Evolutionary conservation across 1,284 basidiomycete species (phyloP).

Genomic region (Exobasidium cylindrosporum): DNA sequence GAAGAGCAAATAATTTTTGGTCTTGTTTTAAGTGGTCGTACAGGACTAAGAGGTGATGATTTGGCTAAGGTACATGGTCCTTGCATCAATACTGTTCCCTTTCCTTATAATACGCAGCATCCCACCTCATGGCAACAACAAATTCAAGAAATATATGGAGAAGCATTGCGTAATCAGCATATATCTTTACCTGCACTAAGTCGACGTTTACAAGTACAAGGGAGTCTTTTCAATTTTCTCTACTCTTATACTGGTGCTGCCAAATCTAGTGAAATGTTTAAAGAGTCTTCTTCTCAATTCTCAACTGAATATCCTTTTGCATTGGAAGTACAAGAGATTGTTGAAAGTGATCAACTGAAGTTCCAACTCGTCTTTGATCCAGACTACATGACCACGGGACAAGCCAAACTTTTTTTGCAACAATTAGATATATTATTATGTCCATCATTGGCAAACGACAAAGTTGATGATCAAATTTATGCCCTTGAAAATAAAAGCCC

Average conservation of each 20-base stretch:
- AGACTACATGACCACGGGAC: constrained; percentile 22
- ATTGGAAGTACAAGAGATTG: constrained; percentile 33
- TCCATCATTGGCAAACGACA: neutral
- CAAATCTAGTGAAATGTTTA: neutral
- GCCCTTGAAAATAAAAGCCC: constrained; percentile 18
- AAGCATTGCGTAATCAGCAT: constrained; percentile 28
- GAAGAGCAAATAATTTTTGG: constrained; percentile 39
- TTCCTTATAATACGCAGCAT: constrained; percentile 21
- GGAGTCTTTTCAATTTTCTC: constrained; percentile 38
- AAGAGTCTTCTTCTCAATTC: constrained; percentile 26
- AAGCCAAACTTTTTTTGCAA: constrained; percentile 31
- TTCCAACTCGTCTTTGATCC: constrained; percentile 32
- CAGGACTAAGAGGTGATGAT: constrained; percentile 23
- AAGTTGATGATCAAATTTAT: neutral
- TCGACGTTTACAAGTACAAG: constrained; percentile 25
- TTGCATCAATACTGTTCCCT: constrained; percentile 45
- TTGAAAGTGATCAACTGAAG: constrained; percentile 18
- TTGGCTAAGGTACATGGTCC: constrained; percentile 44
- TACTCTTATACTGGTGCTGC: constrained; percentile 29
- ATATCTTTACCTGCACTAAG: constrained; percentile 37
- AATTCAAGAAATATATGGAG: neutral
- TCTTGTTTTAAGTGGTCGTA: constrained; percentile 44
- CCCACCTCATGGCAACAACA: neutral
- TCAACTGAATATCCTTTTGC: constrained; percentile 41
- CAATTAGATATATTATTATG: constrained; percentile 27